Conservation (phyloP, 2,329 filamentous ascomycete species). For the Beauveria asiatica region DNA sequence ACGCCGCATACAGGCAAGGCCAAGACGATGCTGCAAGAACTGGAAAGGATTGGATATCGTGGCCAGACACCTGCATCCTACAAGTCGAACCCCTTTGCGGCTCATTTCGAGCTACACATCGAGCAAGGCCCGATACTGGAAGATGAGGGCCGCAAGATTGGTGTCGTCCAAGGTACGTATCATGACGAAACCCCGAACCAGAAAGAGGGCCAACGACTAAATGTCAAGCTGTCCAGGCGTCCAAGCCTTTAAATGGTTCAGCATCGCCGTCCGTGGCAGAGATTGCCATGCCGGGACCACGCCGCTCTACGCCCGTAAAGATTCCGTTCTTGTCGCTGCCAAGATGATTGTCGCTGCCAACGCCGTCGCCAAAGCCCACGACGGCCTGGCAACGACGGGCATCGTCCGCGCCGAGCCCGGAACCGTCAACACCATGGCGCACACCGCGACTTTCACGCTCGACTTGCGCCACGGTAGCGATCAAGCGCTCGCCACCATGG, state of each 20-base stretch:
- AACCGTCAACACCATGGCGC: conserved; percentile 61
- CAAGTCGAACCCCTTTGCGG: conserved; percentile 49
- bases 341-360: conserved; percentile 26
- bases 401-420: conserved; percentile 38
- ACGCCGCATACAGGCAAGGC: conserved; percentile 19
- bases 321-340: conserved; percentile 26
- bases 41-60: conserved; percentile 60
- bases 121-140: conserved; percentile 76
- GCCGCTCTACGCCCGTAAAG: conserved; percentile 23
- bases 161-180: conserved; percentile 22
- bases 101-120: conserved; percentile 78
- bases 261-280: conserved; percentile 21
- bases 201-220: background rate
- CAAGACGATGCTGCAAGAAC: conserved; percentile 32
- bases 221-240: background rate
- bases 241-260: conserved; percentile 26
- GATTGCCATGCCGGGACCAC: conserved; percentile 25
- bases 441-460: conserved; percentile 53
- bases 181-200: background rate
- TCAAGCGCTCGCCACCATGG: conserved; percentile 39
- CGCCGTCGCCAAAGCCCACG: conserved; percentile 17
- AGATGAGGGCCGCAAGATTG: conserved; percentile 19
- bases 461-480: conserved; percentile 54
- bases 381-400: conserved; percentile 24
- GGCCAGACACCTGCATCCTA: conserved; percentile 18